Evolutionary conservation across 352 stramenopile species (phyloP), one percentile per base, ranked within the genome.

Genomic region (Hyaloperonospora arabidopsidis): DNA sequence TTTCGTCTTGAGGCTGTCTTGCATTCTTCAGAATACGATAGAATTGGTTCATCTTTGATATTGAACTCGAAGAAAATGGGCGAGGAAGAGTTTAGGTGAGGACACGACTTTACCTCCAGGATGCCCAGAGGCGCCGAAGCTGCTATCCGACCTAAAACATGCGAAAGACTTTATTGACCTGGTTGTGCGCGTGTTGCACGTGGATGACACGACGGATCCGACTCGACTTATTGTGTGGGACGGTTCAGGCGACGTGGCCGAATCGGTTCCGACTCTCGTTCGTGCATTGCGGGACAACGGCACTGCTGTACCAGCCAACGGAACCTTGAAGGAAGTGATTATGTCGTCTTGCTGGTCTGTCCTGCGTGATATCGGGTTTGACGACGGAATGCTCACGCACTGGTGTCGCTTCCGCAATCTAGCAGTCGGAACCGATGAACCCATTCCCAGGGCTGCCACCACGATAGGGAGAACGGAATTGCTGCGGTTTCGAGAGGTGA

Each of bases 391-490:
- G 15, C 57, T 65, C 5, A 53, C 35, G 1, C 56, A 79, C 8
- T 91, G 80, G 80, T 87, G 74, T 45, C 80, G 80, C 17, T 89
- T 91, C 38, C 74, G 80, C 21, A 91, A 91, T 43, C 55, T 91
- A 18, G 59, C 72, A 1, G 62, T 91, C 2, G 67, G 61, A 18
- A 56, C 59, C n/a, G 63, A 72, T 22, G 66, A 75, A 23, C 57
- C 50, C 6, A 52, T 60, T 12, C 51, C 59, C 12, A 65, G 49
- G 1, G 35, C 49, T 48, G 23, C 44, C 17, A 22, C 29, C 49
- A 22, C 45, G 40, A 18, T 45, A 54, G 36, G 36, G 32, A 8
- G 22, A 49, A 40, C 8, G 17, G 55, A 68, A 49, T 49, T 61
- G 8, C 57, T 91, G 14, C 76, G 76, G 18, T 91, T 91, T 49